Evolutionary conservation across 2,329 filamentous ascomycete species (phyloP).

Genomic region (Xenoacremonium recifei): DNA sequence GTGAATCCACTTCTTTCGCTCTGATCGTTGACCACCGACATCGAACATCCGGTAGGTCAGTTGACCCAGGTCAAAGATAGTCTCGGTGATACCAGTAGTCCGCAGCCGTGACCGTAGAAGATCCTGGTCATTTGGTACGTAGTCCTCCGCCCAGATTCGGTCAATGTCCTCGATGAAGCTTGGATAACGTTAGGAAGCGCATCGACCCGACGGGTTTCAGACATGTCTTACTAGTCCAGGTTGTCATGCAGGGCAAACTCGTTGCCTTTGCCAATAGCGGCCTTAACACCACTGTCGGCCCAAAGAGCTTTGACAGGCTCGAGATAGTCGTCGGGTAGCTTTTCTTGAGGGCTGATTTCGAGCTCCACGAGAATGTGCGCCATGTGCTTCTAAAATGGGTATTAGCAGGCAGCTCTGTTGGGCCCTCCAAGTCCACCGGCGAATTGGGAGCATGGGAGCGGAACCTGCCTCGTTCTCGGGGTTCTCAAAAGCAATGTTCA

Average conservation of each 20-base stretch:
- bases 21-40: slow-evolving; percentile 86
- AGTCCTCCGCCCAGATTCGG: slow-evolving; percentile 71
- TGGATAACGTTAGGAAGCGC: slow-evolving; percentile 9
- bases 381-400: slow-evolving; percentile 75
- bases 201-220: neutral
- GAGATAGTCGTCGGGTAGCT: slow-evolving; percentile 75
- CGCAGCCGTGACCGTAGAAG: slow-evolving; percentile 85
- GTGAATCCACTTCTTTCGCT: slow-evolving; percentile 97
- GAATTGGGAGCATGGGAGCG: too few relatives aligned
- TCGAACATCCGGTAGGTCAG: slow-evolving; percentile 97
- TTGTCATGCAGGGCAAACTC: slow-evolving; percentile 98
- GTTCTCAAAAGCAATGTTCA: slow-evolving; percentile 75
- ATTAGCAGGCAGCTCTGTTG: too few relatives aligned
- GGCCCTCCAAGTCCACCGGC: too few relatives aligned
- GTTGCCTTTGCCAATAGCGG: slow-evolving; percentile 89
- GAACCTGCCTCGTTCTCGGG: slow-evolving; percentile 73
- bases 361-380: slow-evolving; percentile 74
- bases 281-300: slow-evolving; percentile 78
- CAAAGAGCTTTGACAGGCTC: slow-evolving; percentile 82
- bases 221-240: slow-evolving; percentile 72
- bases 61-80: slow-evolving; percentile 86
- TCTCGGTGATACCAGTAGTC: slow-evolving; percentile 95
- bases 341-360: slow-evolving; percentile 80
- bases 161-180: slow-evolving; percentile 84
- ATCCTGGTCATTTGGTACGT: slow-evolving; percentile 91